These are phyloP conservation scores for Cyberlindnera misumaiensis DNA, from an alignment of 805 yeast genomes.

Conservation along the genomic window DNA sequence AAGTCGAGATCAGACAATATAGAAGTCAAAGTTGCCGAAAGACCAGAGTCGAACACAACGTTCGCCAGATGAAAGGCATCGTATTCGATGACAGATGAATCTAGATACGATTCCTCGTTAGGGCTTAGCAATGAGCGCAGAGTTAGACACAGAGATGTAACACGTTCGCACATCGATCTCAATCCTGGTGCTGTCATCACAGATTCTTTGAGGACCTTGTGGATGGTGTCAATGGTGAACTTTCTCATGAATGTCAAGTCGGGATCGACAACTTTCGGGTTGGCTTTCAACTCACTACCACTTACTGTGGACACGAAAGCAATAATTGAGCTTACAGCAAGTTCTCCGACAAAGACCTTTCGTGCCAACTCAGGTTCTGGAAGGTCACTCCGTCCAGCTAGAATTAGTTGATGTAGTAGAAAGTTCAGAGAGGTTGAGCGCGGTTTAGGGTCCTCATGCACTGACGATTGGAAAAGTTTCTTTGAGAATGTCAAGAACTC, in stretches of 20 bases:
- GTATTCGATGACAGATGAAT: slow-evolving; percentile 34
- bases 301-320: slow-evolving; percentile 58
- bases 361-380: slow-evolving; percentile 39
- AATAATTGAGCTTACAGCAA: slow-evolving; percentile 55
- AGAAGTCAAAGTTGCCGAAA: slow-evolving; percentile 49
- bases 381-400: slow-evolving; percentile 34
- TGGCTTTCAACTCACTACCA: slow-evolving; percentile 23
- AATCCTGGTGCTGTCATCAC: slow-evolving; percentile 29
- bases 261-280: slow-evolving; percentile 50
- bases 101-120: slow-evolving; percentile 14
- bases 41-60: slow-evolving; percentile 60
- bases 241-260: slow-evolving; percentile 69
- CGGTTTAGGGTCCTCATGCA: slow-evolving; percentile 46
- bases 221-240: slow-evolving; percentile 62
- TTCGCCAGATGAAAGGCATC: slow-evolving; percentile 63
- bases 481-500: slow-evolving; percentile 77
- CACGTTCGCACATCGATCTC: slow-evolving; percentile 44
- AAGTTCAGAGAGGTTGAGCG: slow-evolving; percentile 72
- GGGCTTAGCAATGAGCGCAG: slow-evolving; percentile 22
- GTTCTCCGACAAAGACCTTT: slow-evolving; percentile 48
- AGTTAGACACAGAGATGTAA: slow-evolving; percentile 31
- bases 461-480: slow-evolving; percentile 28
- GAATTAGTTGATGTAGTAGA: slow-evolving; percentile 66
- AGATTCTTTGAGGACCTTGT: slow-evolving; percentile 54
- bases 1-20: slow-evolving; percentile 64